Percentiles rank a stretch among this genome's conserved stretches.
These are phyloP conservation scores for Coleophoma cylindrospora DNA, from an alignment of 2,329 filamentous ascomycete species.

Conservation along the genomic window DNA sequence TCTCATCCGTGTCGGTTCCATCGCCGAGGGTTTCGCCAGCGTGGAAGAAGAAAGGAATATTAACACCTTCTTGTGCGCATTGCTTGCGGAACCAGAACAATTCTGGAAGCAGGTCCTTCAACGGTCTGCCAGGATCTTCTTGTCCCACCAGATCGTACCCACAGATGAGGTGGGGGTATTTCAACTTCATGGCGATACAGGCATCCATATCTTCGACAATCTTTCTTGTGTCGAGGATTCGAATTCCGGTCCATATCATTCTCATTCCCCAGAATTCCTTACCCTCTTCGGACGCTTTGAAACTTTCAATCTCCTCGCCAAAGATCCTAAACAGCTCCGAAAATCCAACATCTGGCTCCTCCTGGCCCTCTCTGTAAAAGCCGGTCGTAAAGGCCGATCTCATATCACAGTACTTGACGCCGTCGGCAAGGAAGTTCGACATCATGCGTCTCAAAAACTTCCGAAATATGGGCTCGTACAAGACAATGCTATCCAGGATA, in stretches of 20 bases:
- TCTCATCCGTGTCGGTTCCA: constrained; percentile 69
- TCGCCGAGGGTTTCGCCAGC: constrained; percentile 84
- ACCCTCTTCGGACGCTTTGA: constrained; percentile 67
- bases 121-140: constrained; percentile 72
- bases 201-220: constrained; percentile 81
- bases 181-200: constrained; percentile 77
- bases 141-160: constrained; percentile 90
- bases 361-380: constrained; percentile 61
- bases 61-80: constrained; percentile 70
- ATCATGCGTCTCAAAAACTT: constrained; percentile 69
- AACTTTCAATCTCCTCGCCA: constrained; percentile 71
- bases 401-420: constrained; percentile 80
- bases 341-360: constrained; percentile 63
- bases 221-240: constrained; percentile 55
- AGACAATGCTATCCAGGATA: constrained; percentile 69
- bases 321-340: constrained; percentile 67
- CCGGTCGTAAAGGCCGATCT: constrained; percentile 68
- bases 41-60: constrained; percentile 94
- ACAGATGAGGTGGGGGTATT: constrained; percentile 73
- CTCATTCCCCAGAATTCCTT: constrained; percentile 78
- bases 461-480: constrained; percentile 88
- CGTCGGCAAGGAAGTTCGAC: constrained; percentile 68
- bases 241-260: constrained; percentile 78
- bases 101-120: constrained; percentile 74
- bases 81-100: constrained; percentile 92